Percentiles rank a stretch among this genome's conserved stretches.
phyloP scores from a whole-genome alignment of 352 stramenopile species.

The Globisporangium cederbergense region DNA sequence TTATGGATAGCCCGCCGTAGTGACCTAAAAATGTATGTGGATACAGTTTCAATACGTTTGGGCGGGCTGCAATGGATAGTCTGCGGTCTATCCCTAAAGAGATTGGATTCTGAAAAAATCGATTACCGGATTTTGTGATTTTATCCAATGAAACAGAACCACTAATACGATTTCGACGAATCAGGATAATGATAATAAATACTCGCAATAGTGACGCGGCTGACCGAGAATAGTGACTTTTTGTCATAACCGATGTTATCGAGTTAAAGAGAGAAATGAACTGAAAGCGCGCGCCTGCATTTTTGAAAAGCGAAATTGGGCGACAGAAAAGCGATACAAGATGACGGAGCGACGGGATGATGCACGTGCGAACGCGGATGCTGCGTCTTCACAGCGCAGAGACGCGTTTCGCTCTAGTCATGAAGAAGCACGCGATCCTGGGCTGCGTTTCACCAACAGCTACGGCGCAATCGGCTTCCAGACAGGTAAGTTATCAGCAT shows the following conservation, averaged over 20 bases:
- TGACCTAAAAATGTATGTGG: too few relatives aligned
- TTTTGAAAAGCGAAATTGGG: conserved; percentile 10
- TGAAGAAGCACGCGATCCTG: neutral
- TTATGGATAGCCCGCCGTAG: too few relatives aligned
- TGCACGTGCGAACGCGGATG: neutral
- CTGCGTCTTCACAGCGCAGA: neutral
- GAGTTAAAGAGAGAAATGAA: neutral
- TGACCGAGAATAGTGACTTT: neutral
- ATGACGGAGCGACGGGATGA: neutral
- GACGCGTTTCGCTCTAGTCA: neutral
- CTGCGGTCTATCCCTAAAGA: too few relatives aligned
- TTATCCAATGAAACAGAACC: too few relatives aligned
- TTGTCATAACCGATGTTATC: neutral
- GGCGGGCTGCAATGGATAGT: too few relatives aligned
- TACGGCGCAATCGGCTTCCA: neutral
- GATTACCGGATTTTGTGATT: too few relatives aligned
- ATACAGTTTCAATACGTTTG: too few relatives aligned
- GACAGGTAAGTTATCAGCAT: neutral
- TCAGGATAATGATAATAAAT: neutral
- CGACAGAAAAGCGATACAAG: neutral
- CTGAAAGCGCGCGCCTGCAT: neutral
- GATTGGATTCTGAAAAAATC: too few relatives aligned
- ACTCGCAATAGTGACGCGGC: neutral
- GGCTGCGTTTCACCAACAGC: neutral
- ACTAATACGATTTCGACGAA: neutral